Evolutionary conservation across 192 early-diverging fungal species (phyloP), one percentile per base, ranked within the genome.

Genomic region (Coemansia sp.): DNA sequence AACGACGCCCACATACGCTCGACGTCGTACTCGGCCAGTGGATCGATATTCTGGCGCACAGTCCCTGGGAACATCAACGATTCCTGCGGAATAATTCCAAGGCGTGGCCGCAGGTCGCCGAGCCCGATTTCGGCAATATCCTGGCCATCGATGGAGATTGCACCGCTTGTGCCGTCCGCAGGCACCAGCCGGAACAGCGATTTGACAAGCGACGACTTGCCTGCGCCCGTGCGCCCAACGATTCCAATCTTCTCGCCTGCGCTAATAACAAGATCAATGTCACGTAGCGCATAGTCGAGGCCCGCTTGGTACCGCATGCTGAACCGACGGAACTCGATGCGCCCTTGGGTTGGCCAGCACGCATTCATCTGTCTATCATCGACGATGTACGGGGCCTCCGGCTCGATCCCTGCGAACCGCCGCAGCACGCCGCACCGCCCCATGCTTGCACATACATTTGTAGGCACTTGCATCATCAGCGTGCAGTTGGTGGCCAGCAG

Each of bases 141-240:
- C 12, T 86, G 56, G 12, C 83, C 90, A 63, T 93, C 93, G 54
- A 93, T 85, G 5, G 42, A 11, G 46, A 93, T 92, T 0, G 63
- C 58, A 0, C 91, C 91, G 1, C 18, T 18, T 21, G 33, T 32
- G 0, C 61, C 38, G 19, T 21, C 79, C 55, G 87, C n/a, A n/a
- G n/a, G 84, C 19, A 84, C 73, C 9, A 91, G 61, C 14, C 91
- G 82, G 64, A 93, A 90, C 9, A 91, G 65, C 0, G 87, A 65
- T 5, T 69, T 71, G 19, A 88, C 75, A 56, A 92, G 73, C 27
- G 80, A 82, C 23, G 70, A 70, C 46, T 89, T 90, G 16, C 88
- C 87, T 9, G 88, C 88, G 8, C 91, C 91, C 6, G 91, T 91
- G 4, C 92, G 77, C 14, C 92, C 92, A 27, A 94, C 85, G 18